These are phyloP conservation scores for Plantago ovata DNA, from an alignment of 257 asterid genomes.

Conservation along the genomic window DNA sequence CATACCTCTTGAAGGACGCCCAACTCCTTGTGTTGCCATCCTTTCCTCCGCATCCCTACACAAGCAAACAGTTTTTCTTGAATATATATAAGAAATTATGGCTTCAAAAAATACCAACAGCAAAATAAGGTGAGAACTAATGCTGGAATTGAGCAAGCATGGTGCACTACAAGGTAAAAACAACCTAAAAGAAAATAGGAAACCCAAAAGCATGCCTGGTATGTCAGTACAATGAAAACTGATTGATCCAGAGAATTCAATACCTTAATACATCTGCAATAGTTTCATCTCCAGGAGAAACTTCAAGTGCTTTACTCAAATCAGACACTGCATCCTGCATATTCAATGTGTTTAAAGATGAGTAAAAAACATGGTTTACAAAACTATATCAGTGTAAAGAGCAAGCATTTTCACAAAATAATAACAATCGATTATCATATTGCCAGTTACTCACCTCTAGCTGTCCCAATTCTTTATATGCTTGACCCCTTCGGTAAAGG, in stretches of 20 bases:
- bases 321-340: slow-evolving; percentile 84
- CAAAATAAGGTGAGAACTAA: not conserved
- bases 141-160: not conserved
- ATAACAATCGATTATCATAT: slow-evolving; percentile 9
- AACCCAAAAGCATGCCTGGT: slow-evolving; percentile 2
- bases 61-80: slow-evolving; percentile 18
- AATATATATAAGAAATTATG: slow-evolving; percentile 4
- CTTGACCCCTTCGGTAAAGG: slow-evolving; percentile 94
- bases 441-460: slow-evolving; percentile 54
- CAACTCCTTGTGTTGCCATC: slow-evolving; percentile 50
- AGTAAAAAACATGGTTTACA: slow-evolving; percentile 8
- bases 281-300: slow-evolving; percentile 90
- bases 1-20: slow-evolving; percentile 54
- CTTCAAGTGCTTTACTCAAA: slow-evolving; percentile 75
- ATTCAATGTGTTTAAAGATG: slow-evolving; percentile 16
- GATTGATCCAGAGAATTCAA: slow-evolving; percentile 12
- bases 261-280: slow-evolving; percentile 85
- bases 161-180: too few relatives aligned
- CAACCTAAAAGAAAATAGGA: not conserved
- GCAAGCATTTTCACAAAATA: slow-evolving; percentile 18
- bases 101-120: not conserved
- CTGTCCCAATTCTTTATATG: slow-evolving; percentile 66
- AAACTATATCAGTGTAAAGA: slow-evolving; percentile 11
- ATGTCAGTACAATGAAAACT: slow-evolving; percentile 8
- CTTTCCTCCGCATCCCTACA: slow-evolving; percentile 72